Conservation (phyloP, 371 early-diverging fungal species). For the Thermomucor indicae-seudaticae region DNA sequence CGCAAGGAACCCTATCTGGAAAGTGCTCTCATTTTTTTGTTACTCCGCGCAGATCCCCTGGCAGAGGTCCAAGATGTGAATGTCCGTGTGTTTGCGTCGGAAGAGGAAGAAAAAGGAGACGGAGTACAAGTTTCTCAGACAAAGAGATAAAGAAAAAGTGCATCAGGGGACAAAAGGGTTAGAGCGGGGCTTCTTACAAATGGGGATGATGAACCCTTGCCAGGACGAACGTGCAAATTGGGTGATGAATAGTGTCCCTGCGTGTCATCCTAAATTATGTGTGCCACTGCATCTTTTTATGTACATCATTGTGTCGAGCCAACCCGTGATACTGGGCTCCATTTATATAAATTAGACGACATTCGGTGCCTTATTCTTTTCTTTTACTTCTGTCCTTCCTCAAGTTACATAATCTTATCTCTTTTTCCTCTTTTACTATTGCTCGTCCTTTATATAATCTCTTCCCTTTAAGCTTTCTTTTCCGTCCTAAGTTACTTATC, state of each 20-base stretch:
- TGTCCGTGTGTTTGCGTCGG: neutral
- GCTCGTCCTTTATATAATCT: slow-evolving; percentile 24
- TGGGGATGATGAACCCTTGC: no score
- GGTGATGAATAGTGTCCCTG: neutral
- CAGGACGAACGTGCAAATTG: neutral
- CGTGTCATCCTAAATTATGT: neutral
- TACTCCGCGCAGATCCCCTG: neutral
- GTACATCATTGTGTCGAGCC: neutral
- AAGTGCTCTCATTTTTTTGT: no score
- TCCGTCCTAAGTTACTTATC: no score
- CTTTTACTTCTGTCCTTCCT: neutral
- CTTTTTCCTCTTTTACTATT: slow-evolving; percentile 12
- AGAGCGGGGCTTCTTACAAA: neutral
- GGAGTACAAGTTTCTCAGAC: neutral
- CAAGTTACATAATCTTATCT: neutral
- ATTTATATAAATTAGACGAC: slow-evolving; percentile 2
- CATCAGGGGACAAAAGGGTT: neutral
- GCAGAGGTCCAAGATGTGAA: neutral
- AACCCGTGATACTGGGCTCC: neutral
- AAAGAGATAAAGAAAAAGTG: neutral
- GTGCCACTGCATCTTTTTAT: neutral
- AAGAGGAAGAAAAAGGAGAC: neutral
- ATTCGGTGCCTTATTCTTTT: neutral
- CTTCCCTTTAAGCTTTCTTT: slow-evolving; percentile 57
- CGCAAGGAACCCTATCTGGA: no score